Evolutionary conservation across 2,329 filamentous ascomycete genomes (phyloP), one percentile per base, ranked within the genome.

Genomic region (Davidsoniella australis): DNA sequence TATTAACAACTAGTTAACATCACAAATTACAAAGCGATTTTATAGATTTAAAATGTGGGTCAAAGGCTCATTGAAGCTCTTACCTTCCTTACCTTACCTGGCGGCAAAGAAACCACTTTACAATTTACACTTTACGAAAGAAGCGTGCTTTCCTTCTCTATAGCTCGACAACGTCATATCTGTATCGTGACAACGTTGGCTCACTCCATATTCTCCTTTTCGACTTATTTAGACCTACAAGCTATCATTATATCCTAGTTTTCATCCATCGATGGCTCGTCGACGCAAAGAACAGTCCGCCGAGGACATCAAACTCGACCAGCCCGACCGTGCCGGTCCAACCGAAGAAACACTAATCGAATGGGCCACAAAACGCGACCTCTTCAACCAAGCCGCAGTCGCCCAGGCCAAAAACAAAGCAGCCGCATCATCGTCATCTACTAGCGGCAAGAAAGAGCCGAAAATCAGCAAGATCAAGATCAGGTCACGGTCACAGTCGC

Each of bases 301-400:
- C 41, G 60, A 62, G 54, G 64, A 71, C 52, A 72, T 84, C 61
- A 76, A 77, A 56, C 70, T 87, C 52, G 65, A 68, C 47, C 77
- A 83, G n/a, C 82, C 83, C 29, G 78, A 86, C 63, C 75, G 79
- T 53, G 76, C 75, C 46, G 73, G 63, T 1, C 79, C 63, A 1
- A 65, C 65, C 4, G 70, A 76, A 41, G 72, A 80, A 61, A 89
- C 84, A 0, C 69, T 91, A n/a, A 69, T 87, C 52, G 70, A 88
- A 50, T 61, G 88, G 26, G 84, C 84, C 52, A 70, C 80, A 48
- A 73, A 85, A 55, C 72, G 74, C 55, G 61, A 76, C 60, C 64
- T 82, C 56, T 67, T 78, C 61, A 64, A 67, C 48, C 63, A 70
- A 61, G 67, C 70, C n/a, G 64, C 67, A 58, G 55, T 33, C 58